Base-by-base conservation (phyloP, 2,329 filamentous ascomycete species). In the Epichloe glyceriae region DNA sequence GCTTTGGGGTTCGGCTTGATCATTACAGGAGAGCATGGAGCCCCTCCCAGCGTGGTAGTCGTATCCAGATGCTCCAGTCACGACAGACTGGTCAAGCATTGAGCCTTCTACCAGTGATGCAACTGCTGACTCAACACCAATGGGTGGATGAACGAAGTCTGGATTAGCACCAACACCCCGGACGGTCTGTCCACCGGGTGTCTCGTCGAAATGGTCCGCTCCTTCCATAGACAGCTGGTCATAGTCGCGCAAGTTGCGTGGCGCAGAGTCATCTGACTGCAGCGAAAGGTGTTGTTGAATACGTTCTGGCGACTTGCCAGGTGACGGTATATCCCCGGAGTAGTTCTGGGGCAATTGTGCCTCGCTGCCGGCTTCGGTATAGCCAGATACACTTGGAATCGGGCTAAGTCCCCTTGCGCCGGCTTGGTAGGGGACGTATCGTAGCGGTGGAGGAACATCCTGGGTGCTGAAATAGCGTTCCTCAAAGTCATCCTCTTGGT, bases 331-430 rank as follows among this genome's bases (percentile, higher is more conserved):
- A 34, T 76, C 68, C 52, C 73, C 68, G 1, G 80, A 79, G 52
- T 83, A 79, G 52, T 83, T 75, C 46, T 78, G 78, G 58, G 77
- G 78, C 33, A 69, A 68, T 35, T 74, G 74, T 30, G 71, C 69
- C 54, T 82, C 76, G 59, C 74, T 82, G 49, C 80, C 80, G 45
- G 81, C 80, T 59, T 89, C 82, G 4, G 80, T 84, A 60, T 89
- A 91, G 55, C 90, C 93, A 11, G 88, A 91, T 15, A 95, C 87
- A 60, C 90, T 96, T 58, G 93, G 90, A 53, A 95, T 90, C 0
- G 91, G 91, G 62, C 90, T 96, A 46, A 94, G 69, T 11, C 82
- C 84, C 41, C 86, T 83, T 49, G 80, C 76, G 57, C 85, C 80
- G 11, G 80, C 75, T 58, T 83, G 77, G 55, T 86, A 83, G 1